Evolutionary conservation across 306 rosid species (phyloP), one percentile per base, ranked within the genome.

Genomic region (Purshia tridentata): DNA sequence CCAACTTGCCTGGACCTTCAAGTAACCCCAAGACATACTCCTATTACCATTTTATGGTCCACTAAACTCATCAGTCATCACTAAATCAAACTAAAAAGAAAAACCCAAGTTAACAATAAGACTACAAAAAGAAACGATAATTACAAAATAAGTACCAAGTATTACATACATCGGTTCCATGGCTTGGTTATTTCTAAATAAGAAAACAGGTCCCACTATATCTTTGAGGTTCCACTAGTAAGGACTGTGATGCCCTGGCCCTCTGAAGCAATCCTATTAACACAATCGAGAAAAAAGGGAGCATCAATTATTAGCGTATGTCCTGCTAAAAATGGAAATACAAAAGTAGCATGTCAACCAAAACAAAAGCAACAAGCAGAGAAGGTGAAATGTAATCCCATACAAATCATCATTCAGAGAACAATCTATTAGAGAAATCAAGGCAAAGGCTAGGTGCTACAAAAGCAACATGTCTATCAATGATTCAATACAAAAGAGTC

Each of bases 191-290:
- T 77, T 65, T 46, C 47, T 66, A 73, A 54, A 81, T 65, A 67
- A 52, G 66, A 53, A 62, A 63, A 60, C 47, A 9, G 58, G 37
- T 53, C 58, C 74, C 54, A 44, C 67, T 55, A 72, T 29, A 29
- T 62, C 47, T 35, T 9, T 39, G 13, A 40, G 18, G 35, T 7
- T 62, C 50, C 51, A 63, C 68, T 49, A 65, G 20, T 77, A 72
- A 82, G 77, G 75, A 57, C 47, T 62, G 66, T 63, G 79, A 63
- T 72, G 74, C 82, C 69, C 66, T 13, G 0, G 46, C 44, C 72
- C 70, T 73, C n/a, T n/a, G 69, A 64, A 73, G 76, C 75, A 84
- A 56, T 72, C 78, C 86, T 87, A 80, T 71, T 59, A 47, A 76
- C 62, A 55, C 20, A 16, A 77, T 45, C 65, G n/a, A 71, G 22